Evolutionary conservation across 2,329 filamentous ascomycete species (phyloP).

Genomic region (Chrysoporthe austroafricana): DNA sequence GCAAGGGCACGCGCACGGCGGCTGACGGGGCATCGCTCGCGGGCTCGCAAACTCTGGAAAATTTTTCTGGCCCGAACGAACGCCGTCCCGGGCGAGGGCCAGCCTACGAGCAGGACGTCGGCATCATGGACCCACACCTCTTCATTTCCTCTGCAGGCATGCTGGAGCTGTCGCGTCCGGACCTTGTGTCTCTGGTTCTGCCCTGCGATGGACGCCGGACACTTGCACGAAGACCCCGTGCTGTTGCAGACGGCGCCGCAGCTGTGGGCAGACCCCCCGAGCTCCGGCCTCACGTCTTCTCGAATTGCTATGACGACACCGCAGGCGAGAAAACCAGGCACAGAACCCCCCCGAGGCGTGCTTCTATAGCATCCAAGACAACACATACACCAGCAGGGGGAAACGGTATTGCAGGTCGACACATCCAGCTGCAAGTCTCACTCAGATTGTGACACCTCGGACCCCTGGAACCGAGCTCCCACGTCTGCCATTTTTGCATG

Average conservation of each 20-base stretch:
- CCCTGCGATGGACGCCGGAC: not conserved
- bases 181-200: not conserved
- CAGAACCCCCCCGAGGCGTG: not conserved
- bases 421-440: not conserved
- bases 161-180: not conserved
- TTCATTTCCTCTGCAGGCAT: not conserved
- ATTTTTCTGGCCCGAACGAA: slow-evolving; percentile 8
- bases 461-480: slow-evolving; percentile 10
- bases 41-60: slow-evolving; percentile 22
- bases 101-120: not conserved
- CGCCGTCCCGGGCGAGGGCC: slow-evolving; percentile 3
- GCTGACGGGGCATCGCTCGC: slow-evolving; percentile 25
- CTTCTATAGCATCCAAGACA: not conserved
- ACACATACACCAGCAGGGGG: not conserved
- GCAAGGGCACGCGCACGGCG: not conserved
- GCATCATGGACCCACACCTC: slow-evolving; percentile 13
- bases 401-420: not conserved
- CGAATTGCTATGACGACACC: not conserved
- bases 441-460: not conserved
- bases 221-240: not conserved
- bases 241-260: not conserved
- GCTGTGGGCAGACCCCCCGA: not conserved
- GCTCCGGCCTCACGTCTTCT: not conserved
- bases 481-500: slow-evolving; percentile 14
- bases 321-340: not conserved